Conservation (phyloP, 345 rosid genomes). For the Citrus medica region DNA sequence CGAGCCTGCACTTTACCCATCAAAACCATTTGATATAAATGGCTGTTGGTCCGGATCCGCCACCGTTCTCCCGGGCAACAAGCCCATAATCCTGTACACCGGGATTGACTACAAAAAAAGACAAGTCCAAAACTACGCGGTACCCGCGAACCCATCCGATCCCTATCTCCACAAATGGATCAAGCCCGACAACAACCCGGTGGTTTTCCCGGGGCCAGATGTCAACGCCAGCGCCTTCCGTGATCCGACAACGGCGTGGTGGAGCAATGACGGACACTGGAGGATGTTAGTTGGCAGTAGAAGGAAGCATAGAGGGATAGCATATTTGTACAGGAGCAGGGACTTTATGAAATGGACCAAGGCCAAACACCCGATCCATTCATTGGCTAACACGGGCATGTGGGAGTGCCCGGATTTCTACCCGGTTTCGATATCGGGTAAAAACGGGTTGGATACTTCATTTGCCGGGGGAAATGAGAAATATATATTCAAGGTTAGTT, state of each 20-base stretch:
- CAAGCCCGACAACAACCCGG: conserved; percentile 73
- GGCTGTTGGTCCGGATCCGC: conserved; percentile 98
- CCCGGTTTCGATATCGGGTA: conserved; percentile 43
- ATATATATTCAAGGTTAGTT: conserved; percentile 70
- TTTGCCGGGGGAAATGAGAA: conserved; percentile 26
- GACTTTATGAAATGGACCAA: conserved; percentile 67
- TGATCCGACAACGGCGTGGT: conserved; percentile 94
- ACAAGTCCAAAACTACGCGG: conserved; percentile 69
- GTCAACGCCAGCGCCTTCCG: conserved; percentile 79
- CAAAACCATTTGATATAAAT: conserved; percentile 60
- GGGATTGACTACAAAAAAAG: conserved; percentile 47
- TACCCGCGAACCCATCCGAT: conserved; percentile 67
- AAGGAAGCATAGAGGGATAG: conserved; percentile 54
- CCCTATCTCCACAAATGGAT: conserved; percentile 75
- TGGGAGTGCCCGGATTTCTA: conserved; percentile 96
- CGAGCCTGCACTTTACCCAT: conserved; percentile 62
- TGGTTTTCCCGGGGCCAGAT: conserved; percentile 35
- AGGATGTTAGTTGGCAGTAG: conserved; percentile 51
- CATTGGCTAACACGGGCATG: conserved; percentile 50
- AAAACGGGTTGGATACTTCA: conserved; percentile 50
- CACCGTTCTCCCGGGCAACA: conserved; percentile 53
- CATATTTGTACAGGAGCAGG: conserved; percentile 54
- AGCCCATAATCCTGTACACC: conserved; percentile 72
- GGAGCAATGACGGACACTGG: conserved; percentile 52
- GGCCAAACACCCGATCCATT: conserved; percentile 69